phyloP scores from a whole-genome alignment of 257 asterid genomes.

The Capsicum rhomboideum region DNA sequence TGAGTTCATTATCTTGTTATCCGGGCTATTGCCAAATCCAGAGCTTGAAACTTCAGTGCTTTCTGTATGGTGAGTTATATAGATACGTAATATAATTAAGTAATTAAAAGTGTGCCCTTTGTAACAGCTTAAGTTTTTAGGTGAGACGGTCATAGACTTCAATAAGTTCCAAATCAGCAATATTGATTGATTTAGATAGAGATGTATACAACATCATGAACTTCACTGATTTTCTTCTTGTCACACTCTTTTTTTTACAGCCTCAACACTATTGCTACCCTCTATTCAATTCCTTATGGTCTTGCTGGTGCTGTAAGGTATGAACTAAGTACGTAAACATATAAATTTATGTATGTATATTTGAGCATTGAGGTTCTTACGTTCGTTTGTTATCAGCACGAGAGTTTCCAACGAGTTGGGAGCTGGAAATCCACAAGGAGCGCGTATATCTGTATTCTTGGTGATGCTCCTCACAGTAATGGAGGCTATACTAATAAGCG shows the following conservation, averaged over 20 bases:
- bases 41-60: constrained; percentile 86
- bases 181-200: background rate
- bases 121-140: background rate
- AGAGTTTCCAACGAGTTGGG: constrained; percentile 43
- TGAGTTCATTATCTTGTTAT: constrained; percentile 64
- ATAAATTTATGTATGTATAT: background rate
- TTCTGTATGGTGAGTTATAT: constrained; percentile 58
- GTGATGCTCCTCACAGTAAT: constrained; percentile 45
- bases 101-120: background rate
- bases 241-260: constrained; percentile 16
- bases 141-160: background rate
- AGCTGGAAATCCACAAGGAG: constrained; percentile 36
- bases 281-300: constrained; percentile 64
- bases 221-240: background rate
- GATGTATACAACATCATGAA: background rate
- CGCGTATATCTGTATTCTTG: constrained; percentile 41
- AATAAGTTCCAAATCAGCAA: background rate
- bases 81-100: background rate
- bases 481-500: constrained; percentile 29
- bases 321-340: background rate
- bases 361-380: background rate
- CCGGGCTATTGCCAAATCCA: constrained; percentile 78
- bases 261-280: constrained; percentile 46
- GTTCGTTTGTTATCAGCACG: constrained; percentile 34
- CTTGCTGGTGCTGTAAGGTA: constrained; percentile 74